phyloP scores from a whole-genome alignment of 805 yeast species.

The Kregervanrija pseudodelftensis region DNA sequence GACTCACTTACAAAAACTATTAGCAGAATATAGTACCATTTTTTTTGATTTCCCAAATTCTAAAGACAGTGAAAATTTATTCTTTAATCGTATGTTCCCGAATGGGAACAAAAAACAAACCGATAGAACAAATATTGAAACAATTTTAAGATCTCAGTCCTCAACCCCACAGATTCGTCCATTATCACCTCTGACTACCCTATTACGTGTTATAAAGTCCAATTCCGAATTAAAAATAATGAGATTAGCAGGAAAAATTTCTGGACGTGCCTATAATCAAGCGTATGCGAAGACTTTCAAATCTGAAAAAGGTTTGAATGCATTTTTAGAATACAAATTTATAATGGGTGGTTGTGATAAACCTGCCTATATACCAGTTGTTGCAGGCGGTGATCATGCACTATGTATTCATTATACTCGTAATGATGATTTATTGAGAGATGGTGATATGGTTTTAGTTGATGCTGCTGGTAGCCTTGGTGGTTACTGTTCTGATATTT shows the following conservation, averaged over 20 bases:
- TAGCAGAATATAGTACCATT: constrained; percentile 42
- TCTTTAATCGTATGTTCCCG: constrained; percentile 15
- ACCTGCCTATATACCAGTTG: constrained; percentile 91
- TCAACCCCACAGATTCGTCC: constrained; percentile 28
- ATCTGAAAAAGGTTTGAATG: constrained; percentile 72
- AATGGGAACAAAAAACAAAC: constrained; percentile 15
- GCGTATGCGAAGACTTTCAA: constrained; percentile 64
- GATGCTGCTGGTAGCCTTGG: constrained; percentile 95
- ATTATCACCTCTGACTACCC: constrained; percentile 35
- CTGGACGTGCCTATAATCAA: constrained; percentile 75
- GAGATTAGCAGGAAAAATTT: constrained; percentile 77
- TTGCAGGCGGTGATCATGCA: constrained; percentile 89
- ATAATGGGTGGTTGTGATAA: constrained; percentile 83
- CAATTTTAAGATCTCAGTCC: constrained; percentile 17
- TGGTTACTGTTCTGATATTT: constrained; percentile 92
- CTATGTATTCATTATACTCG: constrained; percentile 89
- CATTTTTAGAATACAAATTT: constrained; percentile 77
- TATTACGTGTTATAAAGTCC: constrained; percentile 65
- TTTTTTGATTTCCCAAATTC: constrained; percentile 40
- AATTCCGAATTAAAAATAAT: constrained; percentile 67
- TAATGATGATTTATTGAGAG: constrained; percentile 73
- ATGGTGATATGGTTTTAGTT: constrained; percentile 73
- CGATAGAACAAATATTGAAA: constrained; percentile 10
- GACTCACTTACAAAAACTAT: constrained; percentile 37
- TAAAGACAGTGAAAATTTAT: background rate